Percentiles rank a stretch among this genome's conserved stretches.
Conservation (phyloP, 495 filamentous ascomycete genomes). For the Xylaria venustula region DNA sequence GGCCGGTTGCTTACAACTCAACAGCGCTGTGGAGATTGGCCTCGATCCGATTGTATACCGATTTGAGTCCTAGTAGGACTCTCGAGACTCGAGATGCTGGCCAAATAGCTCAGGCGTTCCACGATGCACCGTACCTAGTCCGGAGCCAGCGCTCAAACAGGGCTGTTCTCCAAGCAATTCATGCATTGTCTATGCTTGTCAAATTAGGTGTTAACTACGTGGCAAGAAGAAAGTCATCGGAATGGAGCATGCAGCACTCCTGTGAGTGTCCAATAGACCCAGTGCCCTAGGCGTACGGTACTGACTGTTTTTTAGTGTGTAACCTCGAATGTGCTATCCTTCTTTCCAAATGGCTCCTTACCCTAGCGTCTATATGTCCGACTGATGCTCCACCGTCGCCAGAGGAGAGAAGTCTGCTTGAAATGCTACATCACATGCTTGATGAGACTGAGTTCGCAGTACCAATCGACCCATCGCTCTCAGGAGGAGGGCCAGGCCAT, state of each 20-base stretch:
- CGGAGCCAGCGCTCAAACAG: constrained; percentile 57
- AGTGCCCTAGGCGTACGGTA: neutral
- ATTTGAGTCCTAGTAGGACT: constrained; percentile 59
- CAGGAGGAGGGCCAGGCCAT: constrained; percentile 34
- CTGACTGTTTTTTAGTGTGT: constrained; percentile 44
- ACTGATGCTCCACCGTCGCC: constrained; percentile 42
- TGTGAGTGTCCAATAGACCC: constrained; percentile 33
- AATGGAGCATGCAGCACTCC: constrained; percentile 73
- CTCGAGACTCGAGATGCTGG: constrained; percentile 62
- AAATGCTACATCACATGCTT: constrained; percentile 70
- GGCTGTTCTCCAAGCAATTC: constrained; percentile 66
- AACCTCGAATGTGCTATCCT: constrained; percentile 71
- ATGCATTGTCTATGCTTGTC: constrained; percentile 65
- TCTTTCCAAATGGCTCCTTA: constrained; percentile 54
- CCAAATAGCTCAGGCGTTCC: constrained; percentile 58
- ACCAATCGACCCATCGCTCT: constrained; percentile 48
- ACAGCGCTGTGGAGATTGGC: constrained; percentile 64
- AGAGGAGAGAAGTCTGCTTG: constrained; percentile 64
- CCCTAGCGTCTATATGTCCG: constrained; percentile 42
- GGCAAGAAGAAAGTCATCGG: constrained; percentile 63
- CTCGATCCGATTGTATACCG: constrained; percentile 66
- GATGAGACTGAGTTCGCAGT: constrained; percentile 75
- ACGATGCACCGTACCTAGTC: constrained; percentile 55
- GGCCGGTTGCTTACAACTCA: constrained; percentile 65
- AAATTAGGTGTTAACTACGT: constrained; percentile 69